phyloP scores from a whole-genome alignment of 352 stramenopile species.

The Pythium guiyangense region DNA sequence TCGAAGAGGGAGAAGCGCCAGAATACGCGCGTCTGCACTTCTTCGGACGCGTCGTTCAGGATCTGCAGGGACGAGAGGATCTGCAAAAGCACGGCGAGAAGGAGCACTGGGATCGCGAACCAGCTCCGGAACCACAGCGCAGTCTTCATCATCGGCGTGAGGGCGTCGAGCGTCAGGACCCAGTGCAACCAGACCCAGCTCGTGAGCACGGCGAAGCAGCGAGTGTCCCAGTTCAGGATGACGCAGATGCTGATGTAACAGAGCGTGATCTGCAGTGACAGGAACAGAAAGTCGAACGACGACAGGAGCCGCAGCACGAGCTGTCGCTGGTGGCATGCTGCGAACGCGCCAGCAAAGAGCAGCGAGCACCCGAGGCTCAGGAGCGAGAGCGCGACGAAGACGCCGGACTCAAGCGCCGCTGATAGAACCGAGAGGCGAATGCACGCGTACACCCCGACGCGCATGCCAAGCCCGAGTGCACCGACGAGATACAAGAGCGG shows the following conservation, averaged over 20 bases:
- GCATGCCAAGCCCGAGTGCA: conserved; percentile 1
- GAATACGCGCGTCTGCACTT: no score
- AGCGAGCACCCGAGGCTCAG: conserved; percentile 4
- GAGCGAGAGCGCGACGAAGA: neutral
- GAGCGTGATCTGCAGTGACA: conserved; percentile 20
- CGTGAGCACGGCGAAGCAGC: conserved; percentile 1
- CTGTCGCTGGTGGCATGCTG: conserved; percentile 5
- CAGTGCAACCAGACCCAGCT: conserved; percentile 27
- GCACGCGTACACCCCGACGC: conserved; percentile 14
- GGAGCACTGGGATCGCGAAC: no score
- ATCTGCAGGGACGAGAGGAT: no score
- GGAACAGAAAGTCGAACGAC: conserved; percentile 34
- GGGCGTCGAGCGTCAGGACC: conserved; percentile 23
- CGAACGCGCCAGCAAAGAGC: conserved; percentile 8
- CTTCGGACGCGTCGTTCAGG: no score
- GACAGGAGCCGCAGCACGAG: conserved; percentile 1
- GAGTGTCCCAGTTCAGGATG: conserved; percentile 16
- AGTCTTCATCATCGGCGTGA: conserved; percentile 14
- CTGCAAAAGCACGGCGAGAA: no score
- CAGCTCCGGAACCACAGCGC: no score
- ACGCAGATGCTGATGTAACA: conserved; percentile 16
- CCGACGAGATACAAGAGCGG: no score
- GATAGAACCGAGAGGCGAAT: neutral
- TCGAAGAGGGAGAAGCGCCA: no score
- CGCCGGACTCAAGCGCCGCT: neutral